Evolutionary conservation across 1,284 basidiomycete genomes (phyloP).

Genomic region (Volvariella surrecta): DNA sequence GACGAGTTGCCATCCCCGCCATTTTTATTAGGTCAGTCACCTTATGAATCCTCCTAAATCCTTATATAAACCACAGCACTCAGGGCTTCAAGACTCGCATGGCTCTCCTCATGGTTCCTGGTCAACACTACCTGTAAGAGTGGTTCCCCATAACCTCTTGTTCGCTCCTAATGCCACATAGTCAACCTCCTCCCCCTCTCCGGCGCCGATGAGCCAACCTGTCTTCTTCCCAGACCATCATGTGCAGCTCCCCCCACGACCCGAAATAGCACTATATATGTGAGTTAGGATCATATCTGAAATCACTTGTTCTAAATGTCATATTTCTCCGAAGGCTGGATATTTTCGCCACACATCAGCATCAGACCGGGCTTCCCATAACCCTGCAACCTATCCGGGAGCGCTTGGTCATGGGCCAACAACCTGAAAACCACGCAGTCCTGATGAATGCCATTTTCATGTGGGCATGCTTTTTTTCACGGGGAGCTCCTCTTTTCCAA

Average conservation of each 20-base stretch:
- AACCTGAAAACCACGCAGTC: slow-evolving; percentile 45
- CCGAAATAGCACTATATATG: background rate
- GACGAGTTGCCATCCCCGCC: slow-evolving; percentile 48
- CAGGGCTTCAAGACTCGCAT: background rate
- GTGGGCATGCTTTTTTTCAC: slow-evolving; percentile 71
- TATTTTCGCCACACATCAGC: slow-evolving; percentile 66
- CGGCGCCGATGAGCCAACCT: background rate
- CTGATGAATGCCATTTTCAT: slow-evolving; percentile 73
- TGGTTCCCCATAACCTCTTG: background rate
- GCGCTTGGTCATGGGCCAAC: slow-evolving; percentile 22
- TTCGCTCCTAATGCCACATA: background rate
- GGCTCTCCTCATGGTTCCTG: background rate
- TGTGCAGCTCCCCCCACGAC: background rate
- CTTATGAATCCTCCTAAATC: background rate
- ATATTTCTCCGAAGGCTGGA: slow-evolving; percentile 40
- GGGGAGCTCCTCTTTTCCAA: slow-evolving; percentile 54
- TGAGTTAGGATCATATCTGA: slow-evolving; percentile 25
- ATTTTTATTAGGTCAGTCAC: background rate
- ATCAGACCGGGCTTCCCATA: slow-evolving; percentile 62
- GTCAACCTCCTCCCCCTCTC: background rate
- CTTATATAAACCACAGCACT: background rate
- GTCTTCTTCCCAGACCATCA: background rate
- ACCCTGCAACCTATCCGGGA: slow-evolving; percentile 47
- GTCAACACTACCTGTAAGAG: background rate
- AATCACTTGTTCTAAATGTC: slow-evolving; percentile 26